Evolutionary conservation across 2,329 filamentous ascomycete genomes (phyloP).

Genomic region (Berkeleyomyces basicola): DNA sequence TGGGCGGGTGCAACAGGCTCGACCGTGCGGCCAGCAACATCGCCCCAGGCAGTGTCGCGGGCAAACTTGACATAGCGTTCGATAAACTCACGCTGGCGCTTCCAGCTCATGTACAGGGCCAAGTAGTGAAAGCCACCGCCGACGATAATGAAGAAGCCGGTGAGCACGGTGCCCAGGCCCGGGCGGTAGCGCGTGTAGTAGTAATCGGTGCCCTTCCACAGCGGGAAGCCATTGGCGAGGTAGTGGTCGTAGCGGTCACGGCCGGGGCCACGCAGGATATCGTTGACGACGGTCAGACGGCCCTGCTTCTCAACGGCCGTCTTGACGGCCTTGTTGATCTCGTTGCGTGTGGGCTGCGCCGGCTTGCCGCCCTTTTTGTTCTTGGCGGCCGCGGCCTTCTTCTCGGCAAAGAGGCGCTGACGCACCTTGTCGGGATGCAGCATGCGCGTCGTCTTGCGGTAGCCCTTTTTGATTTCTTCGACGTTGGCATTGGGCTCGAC

Average conservation of each 20-base stretch:
- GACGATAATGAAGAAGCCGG: slow-evolving; percentile 64
- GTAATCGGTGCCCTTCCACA: slow-evolving; percentile 95
- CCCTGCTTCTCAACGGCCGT: slow-evolving; percentile 69
- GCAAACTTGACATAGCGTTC: slow-evolving; percentile 84
- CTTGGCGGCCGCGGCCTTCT: slow-evolving; percentile 35
- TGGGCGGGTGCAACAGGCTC: slow-evolving; percentile 21
- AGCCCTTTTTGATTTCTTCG: slow-evolving; percentile 85
- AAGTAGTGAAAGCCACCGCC: slow-evolving; percentile 81
- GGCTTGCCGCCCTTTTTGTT: slow-evolving; percentile 23
- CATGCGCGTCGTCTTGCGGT: slow-evolving; percentile 68
- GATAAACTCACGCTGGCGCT: slow-evolving; percentile 79
- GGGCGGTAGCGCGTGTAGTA: slow-evolving; percentile 93
- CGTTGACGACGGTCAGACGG: slow-evolving; percentile 66
- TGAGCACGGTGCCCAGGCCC: slow-evolving; percentile 67
- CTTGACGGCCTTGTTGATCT: slow-evolving; percentile 66
- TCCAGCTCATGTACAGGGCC: slow-evolving; percentile 71
- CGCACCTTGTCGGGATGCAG: slow-evolving; percentile 94
- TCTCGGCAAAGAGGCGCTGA: slow-evolving; percentile 60
- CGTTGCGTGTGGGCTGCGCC: slow-evolving; percentile 56
- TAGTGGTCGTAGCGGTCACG: slow-evolving; percentile 92
- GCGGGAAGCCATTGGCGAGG: slow-evolving; percentile 78
- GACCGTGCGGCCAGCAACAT: slow-evolving; percentile 47
- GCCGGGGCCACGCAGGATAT: slow-evolving; percentile 65
- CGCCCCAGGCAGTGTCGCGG: slow-evolving; percentile 75
- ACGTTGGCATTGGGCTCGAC: slow-evolving; percentile 55